Conservation (phyloP, 345 rosid genomes). For the Mangifera indica region DNA sequence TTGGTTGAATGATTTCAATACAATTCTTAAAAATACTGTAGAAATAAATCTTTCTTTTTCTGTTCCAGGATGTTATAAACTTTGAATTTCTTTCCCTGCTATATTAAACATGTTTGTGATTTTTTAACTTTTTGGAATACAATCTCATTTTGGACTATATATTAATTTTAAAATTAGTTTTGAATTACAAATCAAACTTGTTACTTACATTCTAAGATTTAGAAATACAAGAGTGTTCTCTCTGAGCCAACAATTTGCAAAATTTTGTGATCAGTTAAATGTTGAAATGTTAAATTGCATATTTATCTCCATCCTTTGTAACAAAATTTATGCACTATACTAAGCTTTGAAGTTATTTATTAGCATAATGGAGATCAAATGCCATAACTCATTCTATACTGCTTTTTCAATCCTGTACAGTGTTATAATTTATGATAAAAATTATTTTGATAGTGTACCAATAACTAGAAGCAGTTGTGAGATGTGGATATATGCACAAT, state of each 20-base stretch:
- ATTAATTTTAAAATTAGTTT: too few relatives aligned
- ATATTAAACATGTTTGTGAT: too few relatives aligned
- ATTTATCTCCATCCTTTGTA: background rate
- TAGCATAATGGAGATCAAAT: background rate
- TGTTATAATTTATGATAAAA: background rate
- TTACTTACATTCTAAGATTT: background rate
- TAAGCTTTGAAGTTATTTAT: background rate
- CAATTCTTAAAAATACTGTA: too few relatives aligned
- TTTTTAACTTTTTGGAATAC: too few relatives aligned
- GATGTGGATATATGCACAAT: background rate
- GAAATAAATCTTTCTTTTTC: too few relatives aligned
- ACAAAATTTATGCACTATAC: too few relatives aligned
- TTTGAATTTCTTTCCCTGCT: too few relatives aligned
- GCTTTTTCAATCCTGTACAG: background rate
- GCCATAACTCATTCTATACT: background rate
- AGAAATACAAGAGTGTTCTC: background rate
- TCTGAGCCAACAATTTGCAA: background rate
- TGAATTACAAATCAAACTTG: too few relatives aligned
- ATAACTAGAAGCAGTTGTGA: background rate
- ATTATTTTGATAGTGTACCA: background rate
- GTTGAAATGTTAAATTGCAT: background rate
- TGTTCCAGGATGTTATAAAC: too few relatives aligned
- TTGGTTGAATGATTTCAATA: too few relatives aligned
- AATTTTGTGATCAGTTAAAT: background rate
- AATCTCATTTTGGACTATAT: too few relatives aligned